Base-by-base conservation (phyloP, 108 stramenopile genomes). In the Pinguiococcus pyrenoidosus region DNA sequence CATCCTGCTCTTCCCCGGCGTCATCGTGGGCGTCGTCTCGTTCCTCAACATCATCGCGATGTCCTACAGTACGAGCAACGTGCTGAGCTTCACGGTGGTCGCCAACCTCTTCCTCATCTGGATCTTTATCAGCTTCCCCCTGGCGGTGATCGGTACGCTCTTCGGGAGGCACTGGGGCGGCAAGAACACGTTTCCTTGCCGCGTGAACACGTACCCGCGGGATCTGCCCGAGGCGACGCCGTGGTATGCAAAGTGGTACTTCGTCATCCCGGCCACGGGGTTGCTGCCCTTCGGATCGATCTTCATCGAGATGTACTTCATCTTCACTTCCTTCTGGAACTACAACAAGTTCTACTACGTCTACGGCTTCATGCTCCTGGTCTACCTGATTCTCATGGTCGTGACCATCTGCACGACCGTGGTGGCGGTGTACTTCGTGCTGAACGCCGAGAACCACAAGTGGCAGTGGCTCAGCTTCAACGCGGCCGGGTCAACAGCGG, bases 301-400 rank as follows among this genome's bases (percentile, higher is more conserved):
- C 70, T 92, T 94, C 69, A 93, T 97, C 71, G 92, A 93, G 58
- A 83, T 94, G 40, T 92, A 92, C 70, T 69, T 69, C 63, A 62
- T 69, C 33, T 59, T 69, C 16, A 69, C 68, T 0, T 58, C 66
- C 13, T 62, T 71, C 5, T 71, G 69, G 66, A 60, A 51, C 20
- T 93, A 93, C 87, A n/a, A n/a, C n/a, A 92, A 89, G 76, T 92
- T 91, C 67, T 98, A 98, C 76, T 92, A 92, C 62, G 96, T 98
- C 27, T 98, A 92, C 62, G 90, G 91, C 36, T 98, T 94, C 64
- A 56, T 98, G 45, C 71, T 94, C 54, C 81, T 91, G 26, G 96
- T 94, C 5, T 88, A 88, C 61, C 61, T 69, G 44, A 98, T 98
- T 51, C 79, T 98, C 39, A 72, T 74, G 13, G 75, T 93, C 48